Conservation (phyloP, 208 protist genomes). For the Wallacemonas sp. region DNA sequence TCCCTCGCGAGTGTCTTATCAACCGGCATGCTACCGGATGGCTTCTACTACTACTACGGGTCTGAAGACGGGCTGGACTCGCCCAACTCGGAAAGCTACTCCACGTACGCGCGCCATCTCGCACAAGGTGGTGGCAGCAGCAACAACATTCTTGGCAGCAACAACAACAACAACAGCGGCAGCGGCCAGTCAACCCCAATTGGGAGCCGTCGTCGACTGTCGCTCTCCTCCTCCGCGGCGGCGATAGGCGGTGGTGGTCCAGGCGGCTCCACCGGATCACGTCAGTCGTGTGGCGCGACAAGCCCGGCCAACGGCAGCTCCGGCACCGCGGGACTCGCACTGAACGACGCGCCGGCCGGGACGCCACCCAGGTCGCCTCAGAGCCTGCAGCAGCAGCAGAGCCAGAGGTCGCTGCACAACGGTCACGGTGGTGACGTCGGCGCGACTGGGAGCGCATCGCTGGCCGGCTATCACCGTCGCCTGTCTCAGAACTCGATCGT, state of each 20-base stretch:
- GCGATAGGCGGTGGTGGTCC: background rate
- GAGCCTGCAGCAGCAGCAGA: too few relatives aligned
- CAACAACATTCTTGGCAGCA: background rate
- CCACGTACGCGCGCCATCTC: background rate
- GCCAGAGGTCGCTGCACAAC: too few relatives aligned
- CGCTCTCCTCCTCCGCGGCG: background rate
- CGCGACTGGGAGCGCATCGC: too few relatives aligned
- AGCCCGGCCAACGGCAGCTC: too few relatives aligned
- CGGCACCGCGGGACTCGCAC: too few relatives aligned
- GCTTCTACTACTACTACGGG: slow-evolving; percentile 14
- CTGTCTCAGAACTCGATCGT: slow-evolving; percentile 7
- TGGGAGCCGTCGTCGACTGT: background rate
- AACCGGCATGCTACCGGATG: background rate
- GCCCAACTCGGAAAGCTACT: background rate
- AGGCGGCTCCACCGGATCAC: background rate
- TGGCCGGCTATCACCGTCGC: background rate
- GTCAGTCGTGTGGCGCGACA: background rate
- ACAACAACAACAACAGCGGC: slow-evolving; percentile 1
- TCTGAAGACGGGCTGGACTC: slow-evolving; percentile 8
- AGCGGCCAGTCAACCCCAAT: background rate
- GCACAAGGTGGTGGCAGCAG: background rate
- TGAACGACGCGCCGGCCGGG: too few relatives aligned
- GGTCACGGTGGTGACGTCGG: too few relatives aligned
- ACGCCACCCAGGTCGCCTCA: too few relatives aligned
- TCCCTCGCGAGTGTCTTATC: slow-evolving; percentile 4